A percentile compares a stretch with the other conserved stretches of the same genome.
These are phyloP conservation scores for Lantana camara DNA, from an alignment of 257 asterid species.

Conservation along the genomic window DNA sequence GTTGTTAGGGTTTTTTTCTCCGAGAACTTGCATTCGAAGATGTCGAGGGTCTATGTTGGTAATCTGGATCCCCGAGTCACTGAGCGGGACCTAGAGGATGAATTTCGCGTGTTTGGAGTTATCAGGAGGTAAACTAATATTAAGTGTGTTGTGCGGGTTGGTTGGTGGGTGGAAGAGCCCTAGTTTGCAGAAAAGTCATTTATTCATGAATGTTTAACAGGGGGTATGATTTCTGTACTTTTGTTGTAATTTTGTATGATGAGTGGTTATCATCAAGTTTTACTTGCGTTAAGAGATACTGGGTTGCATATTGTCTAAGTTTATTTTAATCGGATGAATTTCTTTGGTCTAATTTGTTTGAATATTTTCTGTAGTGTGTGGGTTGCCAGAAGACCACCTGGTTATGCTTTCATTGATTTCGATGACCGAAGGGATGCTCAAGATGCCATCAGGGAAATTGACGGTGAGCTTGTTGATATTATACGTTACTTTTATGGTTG, in stretches of 20 bases:
- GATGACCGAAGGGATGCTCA: slow-evolving; percentile 92
- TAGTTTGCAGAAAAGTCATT: too few relatives aligned
- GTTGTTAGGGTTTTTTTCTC: background rate
- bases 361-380: slow-evolving; percentile 65
- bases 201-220: too few relatives aligned
- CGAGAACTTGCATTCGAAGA: slow-evolving; percentile 37
- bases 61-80: slow-evolving; percentile 87
- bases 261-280: background rate
- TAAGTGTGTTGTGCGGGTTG: too few relatives aligned
- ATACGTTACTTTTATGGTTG: too few relatives aligned
- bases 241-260: too few relatives aligned
- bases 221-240: too few relatives aligned
- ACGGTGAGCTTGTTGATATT: slow-evolving; percentile 46
- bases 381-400: slow-evolving; percentile 99
- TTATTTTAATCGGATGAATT: background rate
- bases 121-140: slow-evolving; percentile 76
- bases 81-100: slow-evolving; percentile 95
- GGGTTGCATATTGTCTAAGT: too few relatives aligned
- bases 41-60: slow-evolving; percentile 90
- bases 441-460: slow-evolving; percentile 86
- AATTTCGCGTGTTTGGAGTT: slow-evolving; percentile 77
- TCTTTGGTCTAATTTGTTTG: background rate
- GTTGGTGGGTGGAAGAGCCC: too few relatives aligned
- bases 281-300: too few relatives aligned
- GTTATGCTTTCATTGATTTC: slow-evolving; percentile 90